Conservation (phyloP, 2,329 filamentous ascomycete genomes). For the Colletotrichum sp. region DNA sequence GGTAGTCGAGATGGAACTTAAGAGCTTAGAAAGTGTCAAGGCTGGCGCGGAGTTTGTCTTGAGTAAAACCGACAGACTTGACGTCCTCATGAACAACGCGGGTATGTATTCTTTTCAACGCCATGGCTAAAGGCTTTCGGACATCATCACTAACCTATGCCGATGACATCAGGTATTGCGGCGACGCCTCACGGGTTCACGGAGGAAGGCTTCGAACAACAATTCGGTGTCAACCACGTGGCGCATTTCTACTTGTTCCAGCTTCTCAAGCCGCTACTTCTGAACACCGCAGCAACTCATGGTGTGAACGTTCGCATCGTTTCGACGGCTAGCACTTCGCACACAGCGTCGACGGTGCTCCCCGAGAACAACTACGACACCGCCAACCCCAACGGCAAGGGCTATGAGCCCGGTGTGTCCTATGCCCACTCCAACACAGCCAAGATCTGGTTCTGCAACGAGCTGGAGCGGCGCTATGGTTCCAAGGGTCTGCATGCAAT, state of each 20-base stretch:
- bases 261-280: conserved; percentile 48
- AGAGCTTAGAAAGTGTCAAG: conserved; percentile 35
- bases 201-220: conserved; percentile 31
- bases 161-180: conserved; percentile 15
- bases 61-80: conserved; percentile 20
- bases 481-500: conserved; percentile 34
- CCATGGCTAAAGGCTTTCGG: fast-evolving
- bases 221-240: conserved; percentile 59
- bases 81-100: conserved; percentile 46
- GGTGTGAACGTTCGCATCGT: conserved; percentile 52
- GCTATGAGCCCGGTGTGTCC: conserved; percentile 36
- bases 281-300: conserved; percentile 38
- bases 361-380: conserved; percentile 23
- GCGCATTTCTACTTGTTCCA: conserved; percentile 59
- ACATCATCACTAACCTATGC: not conserved
- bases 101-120: conserved; percentile 25
- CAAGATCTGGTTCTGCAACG: conserved; percentile 54
- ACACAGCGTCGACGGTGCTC: conserved; percentile 35
- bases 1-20: conserved; percentile 37
- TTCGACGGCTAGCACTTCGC: conserved; percentile 41
- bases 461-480: conserved; percentile 47
- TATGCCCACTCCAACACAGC: conserved; percentile 57
- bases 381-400: conserved; percentile 31
- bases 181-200: conserved; percentile 16
- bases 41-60: conserved; percentile 23